Conservation (phyloP, 108 stramenopile species). For the Conticribra guillardii region DNA sequence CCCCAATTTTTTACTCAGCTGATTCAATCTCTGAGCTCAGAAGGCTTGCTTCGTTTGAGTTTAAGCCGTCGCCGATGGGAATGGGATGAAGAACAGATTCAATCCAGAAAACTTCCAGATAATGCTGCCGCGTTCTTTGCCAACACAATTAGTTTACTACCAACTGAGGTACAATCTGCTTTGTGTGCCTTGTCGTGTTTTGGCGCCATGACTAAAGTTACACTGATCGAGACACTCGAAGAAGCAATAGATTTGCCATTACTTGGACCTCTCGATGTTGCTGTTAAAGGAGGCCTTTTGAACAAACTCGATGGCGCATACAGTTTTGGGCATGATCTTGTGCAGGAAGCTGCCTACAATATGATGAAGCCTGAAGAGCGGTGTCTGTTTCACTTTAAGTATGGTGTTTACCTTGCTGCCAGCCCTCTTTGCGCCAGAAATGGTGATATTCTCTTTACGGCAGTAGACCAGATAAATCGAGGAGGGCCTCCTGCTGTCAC, state of each 20-base stretch:
- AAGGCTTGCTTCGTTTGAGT: conserved; percentile 12
- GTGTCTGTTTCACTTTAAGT: conserved; percentile 4
- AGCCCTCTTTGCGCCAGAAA: neutral
- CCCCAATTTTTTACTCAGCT: conserved; percentile 17
- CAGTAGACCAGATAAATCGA: conserved; percentile 26
- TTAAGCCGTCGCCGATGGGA: conserved; percentile 22
- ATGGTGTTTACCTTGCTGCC: neutral
- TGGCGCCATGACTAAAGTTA: conserved; percentile 2
- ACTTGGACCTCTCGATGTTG: conserved; percentile 3
- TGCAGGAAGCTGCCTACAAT: conserved; percentile 26
- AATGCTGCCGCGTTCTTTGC: conserved; percentile 15
- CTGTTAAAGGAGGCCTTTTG: conserved; percentile 14
- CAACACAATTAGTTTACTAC: conserved; percentile 12
- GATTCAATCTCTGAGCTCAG: conserved; percentile 3
- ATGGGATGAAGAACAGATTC: conserved; percentile 28
- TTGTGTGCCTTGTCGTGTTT: conserved; percentile 18
- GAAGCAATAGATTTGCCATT: neutral
- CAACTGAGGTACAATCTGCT: conserved; percentile 9
- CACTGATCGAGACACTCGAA: conserved; percentile 12
- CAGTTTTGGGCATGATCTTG: conserved; percentile 20
- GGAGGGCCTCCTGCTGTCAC: conserved; percentile 18
- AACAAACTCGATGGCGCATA: conserved; percentile 12
- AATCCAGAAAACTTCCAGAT: conserved; percentile 13
- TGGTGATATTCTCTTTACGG: conserved; percentile 22
- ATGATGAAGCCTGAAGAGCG: conserved; percentile 20